Percentiles rank a stretch among this genome's conserved stretches.
Conservation (phyloP, 1,284 basidiomycete genomes). For the Puccinia brachypodii region DNA sequence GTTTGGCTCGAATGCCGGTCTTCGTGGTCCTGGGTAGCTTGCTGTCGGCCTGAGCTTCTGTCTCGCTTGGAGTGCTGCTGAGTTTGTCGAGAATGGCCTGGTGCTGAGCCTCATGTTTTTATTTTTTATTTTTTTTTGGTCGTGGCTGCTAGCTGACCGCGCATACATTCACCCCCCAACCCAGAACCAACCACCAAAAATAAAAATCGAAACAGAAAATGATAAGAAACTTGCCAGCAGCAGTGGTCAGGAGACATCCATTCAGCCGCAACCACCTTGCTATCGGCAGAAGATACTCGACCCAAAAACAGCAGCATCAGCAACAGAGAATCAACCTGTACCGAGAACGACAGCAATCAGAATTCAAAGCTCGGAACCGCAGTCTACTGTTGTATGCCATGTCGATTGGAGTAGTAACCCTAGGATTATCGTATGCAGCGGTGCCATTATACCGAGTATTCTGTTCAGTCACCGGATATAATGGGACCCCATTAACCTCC, state of each 20-base stretch:
- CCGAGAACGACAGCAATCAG: slow-evolving; percentile 1
- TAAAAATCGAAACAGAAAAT: too few species aligned
- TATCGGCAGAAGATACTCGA: neutral
- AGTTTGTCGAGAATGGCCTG: neutral
- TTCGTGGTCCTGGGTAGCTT: too few species aligned
- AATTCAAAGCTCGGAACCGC: slow-evolving; percentile 61
- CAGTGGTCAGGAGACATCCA: too few species aligned
- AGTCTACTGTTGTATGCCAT: slow-evolving; percentile 75
- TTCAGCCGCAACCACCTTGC: neutral
- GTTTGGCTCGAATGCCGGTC: slow-evolving; percentile 16
- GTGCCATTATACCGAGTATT: slow-evolving; percentile 97
- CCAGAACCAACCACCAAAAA: neutral
- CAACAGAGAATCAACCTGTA: slow-evolving; percentile 15
- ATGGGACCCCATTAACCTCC: slow-evolving; percentile 81
- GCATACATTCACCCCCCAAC: too few species aligned
- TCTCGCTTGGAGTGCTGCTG: neutral
- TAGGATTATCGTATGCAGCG: slow-evolving; percentile 89
- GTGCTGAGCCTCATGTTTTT: neutral
- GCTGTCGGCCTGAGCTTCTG: neutral
- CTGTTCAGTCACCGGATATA: slow-evolving; percentile 95
- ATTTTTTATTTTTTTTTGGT: neutral
- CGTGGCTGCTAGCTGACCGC: too few species aligned
- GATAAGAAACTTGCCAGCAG: too few species aligned
- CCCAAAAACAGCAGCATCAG: too few species aligned
- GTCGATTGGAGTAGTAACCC: slow-evolving; percentile 72